phyloP scores from a whole-genome alignment of 768 basidiomycete genomes.

The Tulasnella sp. region DNA sequence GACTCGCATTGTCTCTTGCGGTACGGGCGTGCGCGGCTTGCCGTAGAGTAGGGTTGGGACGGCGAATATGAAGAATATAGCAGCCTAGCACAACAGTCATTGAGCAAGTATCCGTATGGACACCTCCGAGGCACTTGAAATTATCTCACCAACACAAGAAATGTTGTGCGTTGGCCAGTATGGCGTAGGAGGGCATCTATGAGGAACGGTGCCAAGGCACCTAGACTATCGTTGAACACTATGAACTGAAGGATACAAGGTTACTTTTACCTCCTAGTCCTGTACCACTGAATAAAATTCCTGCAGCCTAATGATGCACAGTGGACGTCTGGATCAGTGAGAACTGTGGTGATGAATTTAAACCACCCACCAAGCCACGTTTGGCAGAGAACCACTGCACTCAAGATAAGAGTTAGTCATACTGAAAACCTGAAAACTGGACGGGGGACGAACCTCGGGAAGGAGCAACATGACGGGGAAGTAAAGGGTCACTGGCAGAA shows the following conservation, averaged over 20 bases:
- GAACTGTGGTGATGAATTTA: background rate
- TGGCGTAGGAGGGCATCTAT: conserved; percentile 1
- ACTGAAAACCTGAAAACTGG: background rate
- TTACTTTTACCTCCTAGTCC: too few species aligned
- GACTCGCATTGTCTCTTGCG: background rate
- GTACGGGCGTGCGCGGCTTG: conserved; percentile 1
- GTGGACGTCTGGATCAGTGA: too few species aligned
- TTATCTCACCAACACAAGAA: background rate
- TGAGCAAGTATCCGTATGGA: background rate
- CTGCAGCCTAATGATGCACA: too few species aligned
- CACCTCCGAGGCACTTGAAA: background rate
- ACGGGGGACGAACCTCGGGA: too few species aligned
- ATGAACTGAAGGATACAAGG: too few species aligned
- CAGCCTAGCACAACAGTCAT: background rate
- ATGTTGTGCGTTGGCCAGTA: background rate
- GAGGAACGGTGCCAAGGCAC: background rate
- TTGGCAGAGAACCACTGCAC: conserved; percentile 7
- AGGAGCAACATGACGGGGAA: background rate
- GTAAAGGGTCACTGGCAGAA: background rate
- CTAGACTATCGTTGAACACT: background rate
- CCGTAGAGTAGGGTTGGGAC: conserved; percentile 1
- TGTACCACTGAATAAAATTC: too few species aligned
- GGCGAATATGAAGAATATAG: background rate
- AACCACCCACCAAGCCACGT: conserved; percentile 7
- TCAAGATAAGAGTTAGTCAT: background rate